phyloP scores from a whole-genome alignment of 1,284 basidiomycete genomes.

The Naganishia sp. region DNA sequence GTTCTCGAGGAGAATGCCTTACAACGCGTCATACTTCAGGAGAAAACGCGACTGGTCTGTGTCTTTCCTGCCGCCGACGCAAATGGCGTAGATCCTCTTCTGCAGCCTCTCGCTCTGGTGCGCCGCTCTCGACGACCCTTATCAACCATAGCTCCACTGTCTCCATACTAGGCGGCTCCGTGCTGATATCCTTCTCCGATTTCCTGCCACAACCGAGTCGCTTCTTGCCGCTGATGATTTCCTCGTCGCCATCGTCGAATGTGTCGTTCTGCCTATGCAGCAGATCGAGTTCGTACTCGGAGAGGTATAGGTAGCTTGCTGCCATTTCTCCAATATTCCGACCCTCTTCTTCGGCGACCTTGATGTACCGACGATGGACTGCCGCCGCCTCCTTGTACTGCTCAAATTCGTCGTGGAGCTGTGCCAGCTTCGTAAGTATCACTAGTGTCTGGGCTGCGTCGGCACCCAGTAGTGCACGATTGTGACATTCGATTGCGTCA shows the following conservation, averaged over 20 bases:
- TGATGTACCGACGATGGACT: conserved; percentile 62
- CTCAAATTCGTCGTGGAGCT: conserved; percentile 68
- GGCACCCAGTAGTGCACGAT: conserved; percentile 80
- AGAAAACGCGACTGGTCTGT: background rate
- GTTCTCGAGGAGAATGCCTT: too few relatives aligned
- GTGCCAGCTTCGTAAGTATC: conserved; percentile 71
- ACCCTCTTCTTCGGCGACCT: conserved; percentile 67
- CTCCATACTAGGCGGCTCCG: conserved; percentile 8
- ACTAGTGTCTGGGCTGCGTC: conserved; percentile 75
- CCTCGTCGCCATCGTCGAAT: conserved; percentile 55
- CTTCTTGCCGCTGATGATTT: conserved; percentile 58
- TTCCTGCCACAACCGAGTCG: conserved; percentile 36
- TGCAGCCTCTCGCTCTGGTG: conserved; percentile 33
- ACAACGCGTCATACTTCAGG: conserved; percentile 2
- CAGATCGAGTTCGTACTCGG: conserved; percentile 69
- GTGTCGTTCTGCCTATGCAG: conserved; percentile 40
- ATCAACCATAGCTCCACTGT: conserved; percentile 9
- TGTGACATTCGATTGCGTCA: conserved; percentile 85
- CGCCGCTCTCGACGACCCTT: conserved; percentile 32
- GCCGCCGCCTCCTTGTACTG: conserved; percentile 66
- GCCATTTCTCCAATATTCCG: conserved; percentile 69
- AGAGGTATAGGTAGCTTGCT: conserved; percentile 75
- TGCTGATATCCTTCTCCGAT: conserved; percentile 41
- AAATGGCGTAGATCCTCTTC: conserved; percentile 34
- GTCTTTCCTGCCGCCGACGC: conserved; percentile 12